Evolutionary conservation across 2,329 filamentous ascomycete species (phyloP), one percentile per base, ranked within the genome.

Genomic region (Colletotrichum filicis): DNA sequence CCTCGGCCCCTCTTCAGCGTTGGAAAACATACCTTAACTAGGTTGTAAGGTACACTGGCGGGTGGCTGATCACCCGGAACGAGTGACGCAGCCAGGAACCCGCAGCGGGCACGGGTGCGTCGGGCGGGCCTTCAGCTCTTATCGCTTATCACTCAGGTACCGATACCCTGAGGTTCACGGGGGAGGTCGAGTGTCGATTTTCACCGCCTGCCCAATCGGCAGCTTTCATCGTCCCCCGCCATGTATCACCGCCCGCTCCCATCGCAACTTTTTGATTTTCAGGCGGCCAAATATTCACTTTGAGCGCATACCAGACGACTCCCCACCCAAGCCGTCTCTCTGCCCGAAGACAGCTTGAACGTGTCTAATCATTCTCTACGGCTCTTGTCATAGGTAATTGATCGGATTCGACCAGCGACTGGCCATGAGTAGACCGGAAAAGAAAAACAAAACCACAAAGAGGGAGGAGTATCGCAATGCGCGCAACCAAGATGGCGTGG

Each of bases 391-490:
- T 3, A 49, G 19, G n/a, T 11, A 49, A 22, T 49, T 49, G 53
- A 56, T 24, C 22, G 22, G 26, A 56, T 26, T 24, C 11, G 8
- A 30, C 8, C 32, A 66, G 37, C 35, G 7, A 14, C 12, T 35
- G 12, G 22, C 30, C 22, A 88, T 88, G 86, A 78, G 80, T 30
- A 82, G 42, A 22, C 42, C 8, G 42, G 42, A 80, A 22, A 82
- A 83, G 56, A 79, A 87, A 56, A 88, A 86, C 73, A 94, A 93
- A 80, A 87, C 87, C 72, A 88, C 90, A 77, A 92, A 92, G 85
- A 91, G 93, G 76, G 88, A 91, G 71, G 88, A 89, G 72, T 94
- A 93, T 79, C 91, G 89, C 77, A 87, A 87, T 68, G 83, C 86
- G 66, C 87, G 87, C 64, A 83, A 84, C 49, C 85, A 89, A 74